phyloP scores from a whole-genome alignment of 768 basidiomycete species.

The Russula dissimulans region DNA sequence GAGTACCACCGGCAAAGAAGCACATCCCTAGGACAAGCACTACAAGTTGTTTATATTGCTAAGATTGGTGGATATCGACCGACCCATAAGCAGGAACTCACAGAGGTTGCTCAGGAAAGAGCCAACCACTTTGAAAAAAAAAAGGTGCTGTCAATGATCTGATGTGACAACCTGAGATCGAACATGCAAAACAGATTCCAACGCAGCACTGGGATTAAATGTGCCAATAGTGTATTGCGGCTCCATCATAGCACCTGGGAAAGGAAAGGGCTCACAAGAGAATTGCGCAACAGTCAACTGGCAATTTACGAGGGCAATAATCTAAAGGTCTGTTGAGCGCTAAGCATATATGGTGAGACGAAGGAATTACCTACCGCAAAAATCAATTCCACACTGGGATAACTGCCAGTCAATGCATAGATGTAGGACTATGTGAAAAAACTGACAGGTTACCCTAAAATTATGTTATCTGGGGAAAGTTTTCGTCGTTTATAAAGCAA shows the following conservation, averaged over 20 bases:
- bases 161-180: too few relatives aligned
- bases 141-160: too few relatives aligned
- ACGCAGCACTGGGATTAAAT: too few relatives aligned
- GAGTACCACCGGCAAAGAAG: conserved; percentile 76
- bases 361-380: conserved; percentile 28
- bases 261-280: conserved; percentile 27
- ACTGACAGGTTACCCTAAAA: conserved; percentile 26
- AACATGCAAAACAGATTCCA: too few relatives aligned
- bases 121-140: conserved; percentile 30
- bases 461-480: neutral
- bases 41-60: conserved; percentile 22
- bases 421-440: neutral
- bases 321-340: conserved; percentile 24
- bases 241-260: too few relatives aligned
- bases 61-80: neutral
- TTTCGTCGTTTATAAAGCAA: neutral
- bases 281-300: conserved; percentile 38
- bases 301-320: conserved; percentile 39
- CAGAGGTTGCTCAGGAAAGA: conserved; percentile 39
- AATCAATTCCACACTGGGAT: conserved; percentile 33
- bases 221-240: too few relatives aligned
- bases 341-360: neutral
- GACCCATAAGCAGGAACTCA: conserved; percentile 18
- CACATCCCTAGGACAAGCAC: conserved; percentile 81
- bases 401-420: neutral